Base-by-base conservation (phyloP, 495 filamentous ascomycete species). In the Evansstolkia leycettana region DNA sequence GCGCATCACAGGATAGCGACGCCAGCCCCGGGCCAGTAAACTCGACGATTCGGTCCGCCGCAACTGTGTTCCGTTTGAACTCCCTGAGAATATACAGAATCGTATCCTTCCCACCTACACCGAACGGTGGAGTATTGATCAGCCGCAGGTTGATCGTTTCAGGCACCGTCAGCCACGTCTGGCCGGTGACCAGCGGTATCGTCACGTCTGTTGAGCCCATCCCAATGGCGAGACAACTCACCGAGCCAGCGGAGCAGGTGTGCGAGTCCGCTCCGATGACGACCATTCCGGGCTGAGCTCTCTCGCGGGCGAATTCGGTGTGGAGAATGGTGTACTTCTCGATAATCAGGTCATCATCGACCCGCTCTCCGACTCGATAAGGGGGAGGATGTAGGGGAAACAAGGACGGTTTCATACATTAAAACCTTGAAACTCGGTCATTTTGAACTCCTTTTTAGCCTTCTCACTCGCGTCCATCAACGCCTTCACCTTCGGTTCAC, bases 191-290 rank as follows among this genome's bases (percentile, higher is more conserved):
- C 20, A 69, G 45, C 0, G 62, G 50, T 43, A 66, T 42, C 2
- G 57, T 58, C 1, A 67, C 62, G 39, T 70, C 66, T 8, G 64
- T 57, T 9, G 55, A 62, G 1, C 64, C 64, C 1, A 70, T 41
- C 0, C 66, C 64, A 29, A 70, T 56, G 0, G 56, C 50, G 2
- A 70, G 48, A 45, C 55, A 59, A 0, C 56, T 51, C 1, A 67
- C 28, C 0, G 54, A 48, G 0, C 64, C 66, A 2, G 60, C 48
- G 3, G 60, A 64, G 41, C 63, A 68, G 11, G 64, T 65, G 37
- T 70, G 66, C 10, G 63, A 67, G 39, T 70, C 66, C 5, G 55
- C 57, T 0, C 66, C 66, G 28, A 70, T 51, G 3, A 62, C 41
- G 0, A 69, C 29, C 56, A 61, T 60, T 0, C 64, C 64, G 0